phyloP scores from a whole-genome alignment of 176 grass and related monocot genomes.

The Musa troglodytarum region DNA sequence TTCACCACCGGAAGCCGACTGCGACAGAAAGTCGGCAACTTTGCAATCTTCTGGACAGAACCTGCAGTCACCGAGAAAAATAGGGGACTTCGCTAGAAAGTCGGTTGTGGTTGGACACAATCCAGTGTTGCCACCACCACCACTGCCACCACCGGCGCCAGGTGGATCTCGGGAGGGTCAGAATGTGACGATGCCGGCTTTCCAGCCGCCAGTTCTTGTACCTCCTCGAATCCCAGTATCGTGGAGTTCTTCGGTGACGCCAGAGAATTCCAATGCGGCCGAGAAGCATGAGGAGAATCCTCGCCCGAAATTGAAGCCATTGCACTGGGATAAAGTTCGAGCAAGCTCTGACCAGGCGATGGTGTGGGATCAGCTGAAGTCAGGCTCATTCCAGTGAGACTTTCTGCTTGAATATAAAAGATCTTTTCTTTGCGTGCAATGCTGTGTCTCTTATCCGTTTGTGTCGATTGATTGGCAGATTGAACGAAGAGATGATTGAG shows the following conservation, averaged over 20 bases:
- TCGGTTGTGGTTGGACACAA: constrained; percentile 18
- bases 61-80: constrained; percentile 4
- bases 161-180: constrained; percentile 1
- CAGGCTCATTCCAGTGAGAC: constrained; percentile 51
- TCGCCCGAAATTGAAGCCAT: constrained; percentile 34
- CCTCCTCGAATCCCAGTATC: constrained; percentile 16
- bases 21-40: background rate
- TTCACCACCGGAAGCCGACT: background rate
- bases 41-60: background rate
- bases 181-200: background rate
- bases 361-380: constrained; percentile 44
- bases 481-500: constrained; percentile 71
- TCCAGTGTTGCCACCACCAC: constrained; percentile 22
- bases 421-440: background rate
- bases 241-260: constrained; percentile 8
- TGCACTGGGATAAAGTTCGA: constrained; percentile 42
- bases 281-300: constrained; percentile 5
- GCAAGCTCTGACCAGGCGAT: constrained; percentile 5
- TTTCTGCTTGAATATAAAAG: background rate
- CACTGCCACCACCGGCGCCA: constrained; percentile 11
- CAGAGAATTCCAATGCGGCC: background rate
- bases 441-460: background rate
- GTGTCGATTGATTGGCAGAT: constrained; percentile 15
- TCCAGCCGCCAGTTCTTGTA: constrained; percentile 34
- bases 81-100: constrained; percentile 9